A percentile compares a stretch with the other conserved stretches of the same genome.
These are phyloP conservation scores for Schizochytrium sp. DNA, from an alignment of 108 stramenopile genomes.

Conservation along the genomic window DNA sequence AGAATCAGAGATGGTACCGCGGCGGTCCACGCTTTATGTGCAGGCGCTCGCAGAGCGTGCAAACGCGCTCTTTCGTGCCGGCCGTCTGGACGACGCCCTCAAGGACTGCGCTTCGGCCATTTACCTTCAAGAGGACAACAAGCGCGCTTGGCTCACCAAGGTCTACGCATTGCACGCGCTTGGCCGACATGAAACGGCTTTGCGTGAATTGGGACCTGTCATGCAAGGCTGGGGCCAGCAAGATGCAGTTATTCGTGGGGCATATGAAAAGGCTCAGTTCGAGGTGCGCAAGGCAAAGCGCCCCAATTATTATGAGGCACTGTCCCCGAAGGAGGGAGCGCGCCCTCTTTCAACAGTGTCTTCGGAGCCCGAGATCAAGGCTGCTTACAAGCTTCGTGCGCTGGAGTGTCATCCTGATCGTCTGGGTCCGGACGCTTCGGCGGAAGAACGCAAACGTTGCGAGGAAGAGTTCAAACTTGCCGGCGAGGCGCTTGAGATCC, in stretches of 20 bases:
- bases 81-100: neutral
- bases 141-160: constrained; percentile 40
- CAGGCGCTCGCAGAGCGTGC: neutral
- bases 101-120: neutral
- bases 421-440: constrained; percentile 17
- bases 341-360: constrained; percentile 19
- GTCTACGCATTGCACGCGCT: constrained; percentile 39
- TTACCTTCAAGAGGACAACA: neutral
- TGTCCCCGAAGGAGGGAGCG: constrained; percentile 23
- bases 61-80: neutral
- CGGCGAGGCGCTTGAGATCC: constrained; percentile 52
- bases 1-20: neutral
- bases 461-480: constrained; percentile 32
- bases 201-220: constrained; percentile 29
- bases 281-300: constrained; percentile 39
- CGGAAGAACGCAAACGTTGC: neutral
- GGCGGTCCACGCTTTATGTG: neutral
- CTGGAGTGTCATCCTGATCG: constrained; percentile 51
- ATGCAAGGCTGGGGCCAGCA: constrained; percentile 38
- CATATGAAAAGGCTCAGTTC: constrained; percentile 51
- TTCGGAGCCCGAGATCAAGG: constrained; percentile 53
- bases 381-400: constrained; percentile 44
- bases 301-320: constrained; percentile 42
- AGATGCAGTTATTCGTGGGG: constrained; percentile 31
- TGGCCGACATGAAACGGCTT: constrained; percentile 30